Evolutionary conservation across 495 filamentous ascomycete genomes (phyloP), one percentile per base, ranked within the genome.

Genomic region (Aspergillus carlsbadensis): DNA sequence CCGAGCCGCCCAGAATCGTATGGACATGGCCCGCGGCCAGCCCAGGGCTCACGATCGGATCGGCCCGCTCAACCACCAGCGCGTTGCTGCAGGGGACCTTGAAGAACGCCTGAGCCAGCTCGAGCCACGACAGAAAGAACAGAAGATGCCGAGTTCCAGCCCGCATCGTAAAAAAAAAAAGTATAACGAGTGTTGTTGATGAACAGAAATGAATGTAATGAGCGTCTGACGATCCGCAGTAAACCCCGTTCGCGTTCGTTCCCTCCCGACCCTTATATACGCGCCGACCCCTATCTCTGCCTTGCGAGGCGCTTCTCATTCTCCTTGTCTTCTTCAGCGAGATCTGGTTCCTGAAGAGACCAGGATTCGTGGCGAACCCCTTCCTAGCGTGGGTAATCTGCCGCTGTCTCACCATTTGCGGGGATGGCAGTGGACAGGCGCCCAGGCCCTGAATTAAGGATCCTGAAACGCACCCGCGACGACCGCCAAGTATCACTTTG

Each of bases 1-100:
- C 86, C 70, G 81, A 89, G 56, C 88, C 89, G 17, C 92, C 91
- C 60, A 86, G 80, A 55, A 92, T 82, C 7, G 83, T 79, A 61
- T 96, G 91, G 15, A 85, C 83, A 70, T 96, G 92, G 51, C 70
- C 65, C n/a, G 85, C 77, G 5, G 81, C 63, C 5, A 44, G 56
- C 3, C 84, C 84, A 13, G 83, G 84, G 59, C 71, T 69, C 18
- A 90, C 74, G 37, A 95, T 73, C 7, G 91, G 90, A 65, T 96
- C 91, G 21, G 49, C 56, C 31, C 56, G 39, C 31, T 59, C 48
- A 26, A 52, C 24, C 18, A 52, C 48, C 8, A 52, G 14, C 6
- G 48, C 34, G 7, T 18, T 52, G 35, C 34, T 40, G 20, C 48
- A 52, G 15, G 48, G 48, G 17, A 52, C 34, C 33, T 40, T 40